Conservation (phyloP, 495 filamentous ascomycete genomes). For the Symbiotaphrina buchneri region DNA sequence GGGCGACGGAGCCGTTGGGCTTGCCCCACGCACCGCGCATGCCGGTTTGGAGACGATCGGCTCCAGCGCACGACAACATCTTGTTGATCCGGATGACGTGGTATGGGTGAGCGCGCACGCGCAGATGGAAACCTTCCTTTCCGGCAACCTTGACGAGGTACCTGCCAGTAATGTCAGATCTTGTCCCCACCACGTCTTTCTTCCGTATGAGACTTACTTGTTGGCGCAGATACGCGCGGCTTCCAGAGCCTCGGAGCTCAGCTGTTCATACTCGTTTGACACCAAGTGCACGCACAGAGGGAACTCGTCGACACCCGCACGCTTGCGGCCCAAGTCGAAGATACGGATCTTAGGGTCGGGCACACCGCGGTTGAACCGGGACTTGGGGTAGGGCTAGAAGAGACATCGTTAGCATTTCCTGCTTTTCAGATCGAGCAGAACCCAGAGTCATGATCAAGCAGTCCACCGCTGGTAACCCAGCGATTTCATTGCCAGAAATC, state of each 20-base stretch:
- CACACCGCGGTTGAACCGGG: constrained; percentile 99
- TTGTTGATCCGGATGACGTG: constrained; percentile 99
- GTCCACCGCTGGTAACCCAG: not conserved
- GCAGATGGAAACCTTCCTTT: constrained; percentile 98
- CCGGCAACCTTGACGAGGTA: constrained; percentile 92
- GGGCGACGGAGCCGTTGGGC: constrained; percentile 91
- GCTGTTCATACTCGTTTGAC: constrained; percentile 98
- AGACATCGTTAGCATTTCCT: constrained; percentile 2
- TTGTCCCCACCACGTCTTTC: constrained; percentile 18
- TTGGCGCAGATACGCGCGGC: constrained; percentile 98
- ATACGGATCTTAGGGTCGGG: constrained; percentile 98
- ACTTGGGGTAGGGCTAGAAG: constrained; percentile 88
- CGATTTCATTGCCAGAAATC: no score
- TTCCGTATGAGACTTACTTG: constrained; percentile 91
- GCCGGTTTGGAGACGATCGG: constrained; percentile 98
- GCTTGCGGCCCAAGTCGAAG: constrained; percentile 99
- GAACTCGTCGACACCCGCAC: constrained; percentile 95
- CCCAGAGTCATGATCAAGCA: not conserved
- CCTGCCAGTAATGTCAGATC: constrained; percentile 14
- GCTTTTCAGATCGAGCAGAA: constrained; percentile 1
- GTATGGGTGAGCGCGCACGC: constrained; percentile 95
- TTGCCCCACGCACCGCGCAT: constrained; percentile 99
- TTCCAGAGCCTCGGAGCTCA: constrained; percentile 96
- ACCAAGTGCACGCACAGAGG: constrained; percentile 94
- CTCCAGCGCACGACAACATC: constrained; percentile 99